Evolutionary conservation across 192 early-diverging fungal species (phyloP), one percentile per base, ranked within the genome.

Genomic region (Backusella circina): DNA sequence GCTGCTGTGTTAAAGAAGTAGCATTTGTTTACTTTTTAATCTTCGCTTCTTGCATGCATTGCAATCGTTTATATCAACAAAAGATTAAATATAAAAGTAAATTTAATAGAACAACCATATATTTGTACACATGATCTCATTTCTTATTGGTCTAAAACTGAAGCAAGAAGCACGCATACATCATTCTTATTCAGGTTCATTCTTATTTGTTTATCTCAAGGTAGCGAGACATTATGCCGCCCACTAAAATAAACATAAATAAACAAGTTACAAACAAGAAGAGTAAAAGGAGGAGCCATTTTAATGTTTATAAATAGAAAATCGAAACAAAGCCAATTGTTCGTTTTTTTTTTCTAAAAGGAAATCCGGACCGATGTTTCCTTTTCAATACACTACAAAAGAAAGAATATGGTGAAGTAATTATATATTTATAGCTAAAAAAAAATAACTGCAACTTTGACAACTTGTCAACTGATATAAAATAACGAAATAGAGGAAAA

Each of bases 301-400:
- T 47, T 47, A 47, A 47, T 61, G 23, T 61, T 26, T 61, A 61
- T 61, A 61, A 61, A 61, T 61, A 61, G 54, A 61, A 61, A 61
- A 61, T 28, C 23, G 12, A 28, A 61, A 61, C 9, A 61, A 61
- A 61, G 54, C 54, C 21, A 13, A 21, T 61, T 3, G 13, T 28
- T 61, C 13, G 4, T 61, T 9, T 26, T 61, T 61, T 61, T 23
- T 61, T 61, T 47, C 26, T 61, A 61, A 61, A 61, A 61, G 54
- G 54, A 61, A 61, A 61, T 61, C 54, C 54, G 54, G 54, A 61
- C 21, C 54, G 23, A 28, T 61, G 13, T 61, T 61, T 61, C 54
- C 54, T 61, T 61, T 61, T 28, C 2, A 61, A 61, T 47, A 61
- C 41, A 28, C 28, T 28, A 7, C 26, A 23, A 61, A 5, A 61